Percentiles rank a stretch among this genome's conserved stretches.
Evolutionary conservation across 352 stramenopile species (phyloP).

Genomic region (Globisporangium paddicum): DNA sequence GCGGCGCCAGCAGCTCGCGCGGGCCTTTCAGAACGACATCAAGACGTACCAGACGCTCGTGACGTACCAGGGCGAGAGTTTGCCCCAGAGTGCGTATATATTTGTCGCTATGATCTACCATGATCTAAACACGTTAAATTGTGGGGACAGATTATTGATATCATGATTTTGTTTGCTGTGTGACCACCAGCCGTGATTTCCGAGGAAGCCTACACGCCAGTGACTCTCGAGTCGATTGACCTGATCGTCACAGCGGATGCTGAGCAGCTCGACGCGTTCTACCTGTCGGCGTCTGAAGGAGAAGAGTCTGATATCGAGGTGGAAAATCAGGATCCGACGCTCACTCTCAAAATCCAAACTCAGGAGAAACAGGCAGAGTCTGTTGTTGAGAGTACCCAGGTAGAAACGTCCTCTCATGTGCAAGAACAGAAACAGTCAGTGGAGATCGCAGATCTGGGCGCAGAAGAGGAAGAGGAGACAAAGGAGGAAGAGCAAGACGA

Average conservation of each 20-base stretch:
- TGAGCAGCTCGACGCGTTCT: constrained; percentile 67
- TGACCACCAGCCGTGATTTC: constrained; percentile 6
- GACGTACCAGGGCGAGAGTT: constrained; percentile 38
- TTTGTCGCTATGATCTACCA: too few relatives aligned
- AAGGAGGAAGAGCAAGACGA: constrained; percentile 5
- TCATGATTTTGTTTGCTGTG: background rate
- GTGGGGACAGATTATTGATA: background rate
- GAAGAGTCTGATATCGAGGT: constrained; percentile 13
- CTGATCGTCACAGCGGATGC: constrained; percentile 58
- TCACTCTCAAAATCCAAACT: background rate
- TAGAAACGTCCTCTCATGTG: background rate
- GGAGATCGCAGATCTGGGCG: background rate
- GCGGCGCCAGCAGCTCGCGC: constrained; percentile 45
- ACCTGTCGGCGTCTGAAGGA: constrained; percentile 29
- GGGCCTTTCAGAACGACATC: constrained; percentile 72
- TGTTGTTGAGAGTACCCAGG: background rate
- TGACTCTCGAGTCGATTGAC: constrained; percentile 71
- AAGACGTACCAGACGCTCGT: constrained; percentile 77
- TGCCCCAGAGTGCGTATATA: constrained; percentile 12
- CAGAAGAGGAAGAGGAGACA: constrained; percentile 27
- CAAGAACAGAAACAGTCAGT: background rate
- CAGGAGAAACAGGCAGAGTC: background rate
- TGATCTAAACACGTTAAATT: background rate
- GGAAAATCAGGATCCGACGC: background rate
- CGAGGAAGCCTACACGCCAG: constrained; percentile 14